Base-by-base conservation (phyloP, 768 basidiomycete species). In the Tylopilus intermedius region DNA sequence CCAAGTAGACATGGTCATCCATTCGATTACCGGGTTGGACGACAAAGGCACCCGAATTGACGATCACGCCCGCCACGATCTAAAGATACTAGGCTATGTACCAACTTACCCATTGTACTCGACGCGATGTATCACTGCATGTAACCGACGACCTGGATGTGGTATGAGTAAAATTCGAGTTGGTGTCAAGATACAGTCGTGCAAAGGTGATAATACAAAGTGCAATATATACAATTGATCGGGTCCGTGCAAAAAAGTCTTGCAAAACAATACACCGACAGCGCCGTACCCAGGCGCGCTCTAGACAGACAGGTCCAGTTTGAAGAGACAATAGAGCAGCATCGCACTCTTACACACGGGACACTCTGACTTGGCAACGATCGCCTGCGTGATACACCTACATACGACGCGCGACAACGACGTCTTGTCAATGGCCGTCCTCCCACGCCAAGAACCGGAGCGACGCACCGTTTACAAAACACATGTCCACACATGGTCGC, bases 401-500 rank as follows among this genome's bases (percentile, higher is more conserved):
- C 22, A 7, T 32, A 39, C 13, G 5, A 4, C 5, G 18, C 40
- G 9, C 22, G 1, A n/a, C 24, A 24, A 24, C 24, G 24, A 24
- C 1, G 5, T 24, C 8, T 5, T 3, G 50, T 9, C 5, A 5
- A 15, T 33, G 13, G 5, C 2, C 11, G 15, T 37, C 37, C 37
- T 14, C 38, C 15, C 15, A 38, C 38, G 7, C 8, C 9, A 7
- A 8, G 35, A 37, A 5, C 4, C 10, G 18, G 15, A 7, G n/a
- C 18, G 4, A 39, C 77, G 22, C 51, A 82, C 82, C 71, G 53
- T 50, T 79, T 73, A 58, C 83, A 84, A 56, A 84, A 84, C 15
- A 84, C 58, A 55, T 84, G 83, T 3, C 83, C 83, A 58, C 83
- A 84, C 65, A 80, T 77, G 4, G 79, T 82, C 21, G 76, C 81